Evolutionary conservation across 2,329 filamentous ascomycete genomes (phyloP).

Genomic region (Colletotrichum lindemuthianum): DNA sequence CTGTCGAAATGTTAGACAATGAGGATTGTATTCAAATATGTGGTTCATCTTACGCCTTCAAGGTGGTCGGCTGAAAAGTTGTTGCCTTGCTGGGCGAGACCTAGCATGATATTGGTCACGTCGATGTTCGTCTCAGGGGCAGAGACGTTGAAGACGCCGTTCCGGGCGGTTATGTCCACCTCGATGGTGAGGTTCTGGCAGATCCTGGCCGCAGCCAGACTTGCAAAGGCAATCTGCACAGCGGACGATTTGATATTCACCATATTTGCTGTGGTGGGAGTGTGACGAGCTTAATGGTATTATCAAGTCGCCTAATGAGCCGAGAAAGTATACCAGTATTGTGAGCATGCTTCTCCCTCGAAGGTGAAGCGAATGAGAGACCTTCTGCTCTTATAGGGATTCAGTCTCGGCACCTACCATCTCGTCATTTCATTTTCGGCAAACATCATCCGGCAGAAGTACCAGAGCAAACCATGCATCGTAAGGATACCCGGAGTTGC

Average conservation of each 20-base stretch:
- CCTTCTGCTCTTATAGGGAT: too few species aligned
- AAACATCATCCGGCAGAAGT: not conserved
- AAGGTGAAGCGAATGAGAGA: too few species aligned
- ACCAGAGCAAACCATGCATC: not conserved
- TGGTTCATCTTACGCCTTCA: conserved; percentile 49
- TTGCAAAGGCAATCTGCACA: conserved; percentile 40
- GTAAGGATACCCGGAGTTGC: not conserved
- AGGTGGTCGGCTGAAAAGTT: conserved; percentile 59
- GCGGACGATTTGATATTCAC: conserved; percentile 29
- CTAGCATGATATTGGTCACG: conserved; percentile 64
- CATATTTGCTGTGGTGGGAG: conserved; percentile 37
- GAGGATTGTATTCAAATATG: too few species aligned
- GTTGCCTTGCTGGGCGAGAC: conserved; percentile 57
- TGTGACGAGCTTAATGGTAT: not conserved
- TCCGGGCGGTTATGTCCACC: conserved; percentile 63
- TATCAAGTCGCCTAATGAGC: not conserved
- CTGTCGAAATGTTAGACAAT: conserved; percentile 39
- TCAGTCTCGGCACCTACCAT: too few species aligned
- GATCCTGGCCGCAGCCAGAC: conserved; percentile 46
- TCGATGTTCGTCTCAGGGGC: conserved; percentile 63
- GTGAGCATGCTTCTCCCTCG: too few species aligned
- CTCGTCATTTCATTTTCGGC: not conserved
- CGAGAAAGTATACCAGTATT: not conserved
- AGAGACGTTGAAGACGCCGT: conserved; percentile 62
- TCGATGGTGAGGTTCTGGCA: conserved; percentile 65